phyloP scores from a whole-genome alignment of 73 alveolate genomes.

The Paramecium sonneborni region DNA sequence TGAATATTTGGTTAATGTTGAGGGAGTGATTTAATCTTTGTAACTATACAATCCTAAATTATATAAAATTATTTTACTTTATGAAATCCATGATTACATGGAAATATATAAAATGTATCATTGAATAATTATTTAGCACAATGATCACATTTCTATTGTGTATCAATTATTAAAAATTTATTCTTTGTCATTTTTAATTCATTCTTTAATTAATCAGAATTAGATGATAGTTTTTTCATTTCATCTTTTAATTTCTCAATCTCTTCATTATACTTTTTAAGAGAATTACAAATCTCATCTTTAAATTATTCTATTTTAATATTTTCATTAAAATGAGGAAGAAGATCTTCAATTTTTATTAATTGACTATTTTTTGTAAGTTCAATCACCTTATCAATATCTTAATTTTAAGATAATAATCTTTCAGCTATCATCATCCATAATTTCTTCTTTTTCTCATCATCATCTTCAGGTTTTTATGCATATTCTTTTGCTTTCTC shows the following conservation, averaged over 20 bases:
- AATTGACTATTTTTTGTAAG: constrained; percentile 86
- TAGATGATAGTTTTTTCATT: constrained; percentile 85
- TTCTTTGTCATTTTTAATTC: constrained; percentile 89
- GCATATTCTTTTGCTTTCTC: constrained; percentile 95
- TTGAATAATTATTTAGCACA: constrained; percentile 75
- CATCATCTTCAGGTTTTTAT: constrained; percentile 81
- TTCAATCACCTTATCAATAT: constrained; percentile 80
- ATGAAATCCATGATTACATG: constrained; percentile 93
- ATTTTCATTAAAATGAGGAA: constrained; percentile 93
- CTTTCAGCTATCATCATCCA: constrained; percentile 95
- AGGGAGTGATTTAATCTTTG: constrained; percentile 54
- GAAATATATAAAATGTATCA: constrained; percentile 86
- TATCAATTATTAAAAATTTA: constrained; percentile 87
- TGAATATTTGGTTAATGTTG: constrained; percentile 34
- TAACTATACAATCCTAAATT: constrained; percentile 71
- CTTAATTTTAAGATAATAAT: constrained; percentile 79
- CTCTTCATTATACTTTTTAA: constrained; percentile 90
- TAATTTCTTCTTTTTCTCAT: constrained; percentile 89
- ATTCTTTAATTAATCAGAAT: constrained; percentile 89
- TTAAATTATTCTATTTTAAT: constrained; percentile 93
- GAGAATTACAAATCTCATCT: constrained; percentile 93
- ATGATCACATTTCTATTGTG: constrained; percentile 81
- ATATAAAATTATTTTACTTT: constrained; percentile 65
- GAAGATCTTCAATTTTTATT: constrained; percentile 95
- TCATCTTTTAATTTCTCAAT: constrained; percentile 89